phyloP scores from a whole-genome alignment of 2,329 filamentous ascomycete genomes.

The Biscogniauxia mediterranea region DNA sequence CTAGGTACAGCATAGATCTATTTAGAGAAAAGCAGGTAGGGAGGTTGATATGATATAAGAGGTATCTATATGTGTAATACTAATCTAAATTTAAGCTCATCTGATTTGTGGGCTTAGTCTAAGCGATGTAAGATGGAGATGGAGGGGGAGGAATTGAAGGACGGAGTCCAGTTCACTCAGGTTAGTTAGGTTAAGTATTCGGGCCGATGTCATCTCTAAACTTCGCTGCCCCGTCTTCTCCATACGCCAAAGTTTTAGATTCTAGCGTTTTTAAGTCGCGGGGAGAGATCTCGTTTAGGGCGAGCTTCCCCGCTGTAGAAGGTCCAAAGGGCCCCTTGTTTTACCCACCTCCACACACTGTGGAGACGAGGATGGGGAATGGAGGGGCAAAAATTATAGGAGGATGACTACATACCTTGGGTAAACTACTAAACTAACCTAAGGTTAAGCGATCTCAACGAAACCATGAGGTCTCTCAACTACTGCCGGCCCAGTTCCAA shows the following conservation, averaged over 20 bases:
- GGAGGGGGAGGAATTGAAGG: not conserved
- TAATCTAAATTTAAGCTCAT: not conserved
- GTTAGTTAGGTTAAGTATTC: too few relatives aligned
- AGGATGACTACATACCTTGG: too few relatives aligned
- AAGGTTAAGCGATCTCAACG: too few relatives aligned
- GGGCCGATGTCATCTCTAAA: not conserved
- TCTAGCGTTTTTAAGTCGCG: not conserved
- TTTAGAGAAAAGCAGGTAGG: too few relatives aligned
- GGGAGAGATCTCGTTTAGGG: not conserved
- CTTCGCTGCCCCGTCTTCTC: not conserved
- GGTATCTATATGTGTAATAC: not conserved
- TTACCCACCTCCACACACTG: not conserved
- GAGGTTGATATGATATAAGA: too few relatives aligned
- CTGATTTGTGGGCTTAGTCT: not conserved
- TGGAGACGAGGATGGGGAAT: not conserved
- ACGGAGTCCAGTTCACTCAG: not conserved
- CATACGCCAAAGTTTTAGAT: not conserved
- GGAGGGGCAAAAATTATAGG: too few relatives aligned
- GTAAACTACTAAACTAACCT: too few relatives aligned
- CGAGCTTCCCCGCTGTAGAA: not conserved
- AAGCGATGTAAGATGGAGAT: not conserved
- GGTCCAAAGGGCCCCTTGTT: not conserved
- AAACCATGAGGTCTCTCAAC: too few relatives aligned
- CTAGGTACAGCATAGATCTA: too few relatives aligned
- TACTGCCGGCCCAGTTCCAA: not conserved